phyloP scores from a whole-genome alignment of 2,329 filamentous ascomycete genomes.

The Colletotrichum sp. region DNA sequence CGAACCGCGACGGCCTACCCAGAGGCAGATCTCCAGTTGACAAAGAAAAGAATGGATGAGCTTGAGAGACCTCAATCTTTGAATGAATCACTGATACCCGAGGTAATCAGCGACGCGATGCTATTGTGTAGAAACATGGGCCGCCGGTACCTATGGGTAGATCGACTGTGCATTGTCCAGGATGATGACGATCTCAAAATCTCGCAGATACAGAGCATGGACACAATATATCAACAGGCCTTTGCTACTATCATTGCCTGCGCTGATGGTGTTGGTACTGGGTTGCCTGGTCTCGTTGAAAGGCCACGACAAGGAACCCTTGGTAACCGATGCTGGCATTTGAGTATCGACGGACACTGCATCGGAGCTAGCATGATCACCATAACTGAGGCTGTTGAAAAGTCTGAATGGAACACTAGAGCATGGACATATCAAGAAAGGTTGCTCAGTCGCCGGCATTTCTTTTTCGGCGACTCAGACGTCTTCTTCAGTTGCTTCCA shows the following conservation, averaged over 20 bases:
- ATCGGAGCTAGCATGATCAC: background rate
- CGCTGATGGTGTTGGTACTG: background rate
- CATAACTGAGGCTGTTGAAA: background rate
- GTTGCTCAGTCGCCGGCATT: background rate
- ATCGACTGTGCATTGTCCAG: background rate
- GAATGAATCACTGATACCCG: background rate
- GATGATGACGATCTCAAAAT: background rate
- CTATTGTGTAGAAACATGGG: background rate
- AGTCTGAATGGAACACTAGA: background rate
- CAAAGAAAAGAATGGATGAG: background rate
- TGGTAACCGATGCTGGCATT: background rate
- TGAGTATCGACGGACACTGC: background rate
- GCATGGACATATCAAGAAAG: background rate
- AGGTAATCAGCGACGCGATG: background rate
- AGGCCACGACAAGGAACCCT: background rate
- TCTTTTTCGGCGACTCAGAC: background rate
- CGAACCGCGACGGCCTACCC: background rate
- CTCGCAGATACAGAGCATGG: background rate
- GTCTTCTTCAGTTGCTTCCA: background rate
- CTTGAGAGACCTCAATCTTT: background rate
- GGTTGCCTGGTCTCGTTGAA: background rate
- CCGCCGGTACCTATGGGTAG: background rate
- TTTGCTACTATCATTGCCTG: background rate
- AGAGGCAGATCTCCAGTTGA: background rate
- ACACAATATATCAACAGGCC: background rate